Evolutionary conservation across 2,329 filamentous ascomycete species (phyloP), one percentile per base, ranked within the genome.

Genomic region (Raffaelea deltoideospora): DNA sequence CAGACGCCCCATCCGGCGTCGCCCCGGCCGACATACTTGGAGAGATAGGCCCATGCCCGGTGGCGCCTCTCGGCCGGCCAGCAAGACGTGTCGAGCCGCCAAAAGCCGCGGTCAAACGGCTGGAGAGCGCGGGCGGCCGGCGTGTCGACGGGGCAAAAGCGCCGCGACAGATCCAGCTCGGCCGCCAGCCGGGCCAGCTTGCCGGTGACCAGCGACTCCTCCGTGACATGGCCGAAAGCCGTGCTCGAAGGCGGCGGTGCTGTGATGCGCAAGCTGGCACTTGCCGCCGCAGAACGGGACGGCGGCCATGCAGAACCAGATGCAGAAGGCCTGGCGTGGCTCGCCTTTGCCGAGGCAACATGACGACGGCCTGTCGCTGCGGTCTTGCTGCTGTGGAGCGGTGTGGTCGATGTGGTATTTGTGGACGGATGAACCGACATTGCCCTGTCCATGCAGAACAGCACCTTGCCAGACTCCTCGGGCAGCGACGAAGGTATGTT

Each of bases 51-150:
- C 79, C 81, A 87, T 8, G 75, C 65, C 3, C 64, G 57, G 14
- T 60, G 52, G 34, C 70, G 67, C 4, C 65, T 48, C 0, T 56
- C 52, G 0, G 50, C 36, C 1, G 58, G 50, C 79, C 79, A 85
- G 1, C 46, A 35, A 1, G 55, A 50, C 45, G 69, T 75, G 43
- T 75, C 60, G 5, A 94, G 48, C 3, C 63, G 53, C 87, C 87
- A 95, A 54, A 81, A 76, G 1, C 86, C 87, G 14, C 87, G 67
- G 52, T 93, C 85, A 27, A 79, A 68, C 0, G 57, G 55, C 3
- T 64, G 56, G 2, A 79, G 56, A 0, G 54, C 50, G 4, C 77
- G 62, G 2, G 57, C 56, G 14, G 21, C 20, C 18, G 55, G 43
- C 20, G 18, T 21, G 10, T 55, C 43, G 5, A 48, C 45, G 0